Base-by-base conservation (phyloP, 495 filamentous ascomycete species). In the Aspergillus affinis region DNA sequence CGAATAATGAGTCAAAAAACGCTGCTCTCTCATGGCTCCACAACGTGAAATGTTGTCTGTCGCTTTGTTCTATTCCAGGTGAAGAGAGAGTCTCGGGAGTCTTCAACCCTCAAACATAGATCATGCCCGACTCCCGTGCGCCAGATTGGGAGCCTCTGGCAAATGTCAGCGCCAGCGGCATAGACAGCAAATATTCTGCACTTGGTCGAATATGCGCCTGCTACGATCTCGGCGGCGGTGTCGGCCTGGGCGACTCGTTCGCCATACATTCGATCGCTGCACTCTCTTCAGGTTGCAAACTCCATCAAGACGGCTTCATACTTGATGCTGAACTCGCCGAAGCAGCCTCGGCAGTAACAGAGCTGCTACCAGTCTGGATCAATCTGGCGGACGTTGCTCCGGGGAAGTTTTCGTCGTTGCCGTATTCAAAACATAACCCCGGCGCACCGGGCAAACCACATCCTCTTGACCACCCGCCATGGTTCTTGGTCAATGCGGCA, bases 401-500 rank as follows among this genome's bases (percentile, higher is more conserved):
- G 36, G 36, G 36, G 36, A 13, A 5, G 36, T 41, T 41, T 41
- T 41, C 36, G 36, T 41, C 36, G 12, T 41, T 41, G 5, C 36
- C 36, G 12, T 15, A 41, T 41, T 10, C 36, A 4, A 41, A 6
- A 4, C 36, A 41, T 41, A 10, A 41, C 36, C 36, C 36, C 36
- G 36, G 8, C 36, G 15, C 13, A 15, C 36, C 12, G 13, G 36
- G 12, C 36, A 41, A 41, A 41, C 9, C 13, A 41, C 36, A 41
- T 17, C 36, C 36, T 41, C 12, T 41, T 41, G 36, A 41, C 13
- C 41, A 48, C 20, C 54, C 48, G 5, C 66, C 66, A 0, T 68
- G 66, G 66, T 68, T 68, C 27, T 54, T 68, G 44, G 57, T 68
- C 26, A 60, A 62, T 19, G 66, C 63, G 0, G 49, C 63, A 19